phyloP scores from a whole-genome alignment of 306 rosid species.

The Argentina anserina region DNA sequence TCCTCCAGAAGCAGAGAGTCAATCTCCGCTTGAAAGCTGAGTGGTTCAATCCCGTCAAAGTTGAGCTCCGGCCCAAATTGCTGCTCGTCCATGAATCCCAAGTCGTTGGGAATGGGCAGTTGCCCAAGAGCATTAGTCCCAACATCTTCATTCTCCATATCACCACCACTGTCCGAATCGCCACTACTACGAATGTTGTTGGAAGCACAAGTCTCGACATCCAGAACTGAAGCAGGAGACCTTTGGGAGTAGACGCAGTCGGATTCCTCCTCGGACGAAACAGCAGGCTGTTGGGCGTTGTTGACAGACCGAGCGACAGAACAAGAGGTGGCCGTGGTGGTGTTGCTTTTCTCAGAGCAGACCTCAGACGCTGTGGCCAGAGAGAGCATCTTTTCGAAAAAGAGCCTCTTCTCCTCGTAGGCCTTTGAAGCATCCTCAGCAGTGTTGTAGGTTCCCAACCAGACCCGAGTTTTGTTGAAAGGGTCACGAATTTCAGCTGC shows the following conservation, averaged over 20 bases:
- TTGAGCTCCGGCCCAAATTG: slow-evolving; percentile 26
- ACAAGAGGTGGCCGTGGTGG: slow-evolving; percentile 10
- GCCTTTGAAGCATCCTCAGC: slow-evolving; percentile 71
- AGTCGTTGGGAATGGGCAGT: slow-evolving; percentile 35
- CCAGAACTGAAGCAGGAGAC: slow-evolving; percentile 63
- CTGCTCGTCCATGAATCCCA: slow-evolving; percentile 32
- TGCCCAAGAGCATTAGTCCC: slow-evolving; percentile 27
- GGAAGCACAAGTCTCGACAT: slow-evolving; percentile 44
- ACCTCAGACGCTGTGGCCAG: slow-evolving; percentile 22
- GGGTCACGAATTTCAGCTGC: slow-evolving; percentile 97
- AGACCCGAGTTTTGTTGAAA: slow-evolving; percentile 37
- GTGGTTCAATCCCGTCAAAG: slow-evolving; percentile 34
- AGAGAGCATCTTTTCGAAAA: slow-evolving; percentile 38
- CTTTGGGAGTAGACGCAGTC: slow-evolving; percentile 38
- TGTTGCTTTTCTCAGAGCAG: slow-evolving; percentile 21
- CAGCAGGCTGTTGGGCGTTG: slow-evolving; percentile 11
- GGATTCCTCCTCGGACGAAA: slow-evolving; percentile 31
- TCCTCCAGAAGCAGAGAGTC: slow-evolving; percentile 34
- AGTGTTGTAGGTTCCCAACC: slow-evolving; percentile 81
- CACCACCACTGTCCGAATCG: slow-evolving; percentile 22
- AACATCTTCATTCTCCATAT: slow-evolving; percentile 24
- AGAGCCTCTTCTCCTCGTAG: slow-evolving; percentile 51
- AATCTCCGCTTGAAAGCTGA: slow-evolving; percentile 19
- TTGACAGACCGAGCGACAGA: slow-evolving; percentile 3
- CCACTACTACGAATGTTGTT: slow-evolving; percentile 18